Percentiles rank a stretch among this genome's conserved stretches.
Evolutionary conservation across 2,329 filamentous ascomycete species (phyloP).

Genomic region (Tolypocladium tropicale): DNA sequence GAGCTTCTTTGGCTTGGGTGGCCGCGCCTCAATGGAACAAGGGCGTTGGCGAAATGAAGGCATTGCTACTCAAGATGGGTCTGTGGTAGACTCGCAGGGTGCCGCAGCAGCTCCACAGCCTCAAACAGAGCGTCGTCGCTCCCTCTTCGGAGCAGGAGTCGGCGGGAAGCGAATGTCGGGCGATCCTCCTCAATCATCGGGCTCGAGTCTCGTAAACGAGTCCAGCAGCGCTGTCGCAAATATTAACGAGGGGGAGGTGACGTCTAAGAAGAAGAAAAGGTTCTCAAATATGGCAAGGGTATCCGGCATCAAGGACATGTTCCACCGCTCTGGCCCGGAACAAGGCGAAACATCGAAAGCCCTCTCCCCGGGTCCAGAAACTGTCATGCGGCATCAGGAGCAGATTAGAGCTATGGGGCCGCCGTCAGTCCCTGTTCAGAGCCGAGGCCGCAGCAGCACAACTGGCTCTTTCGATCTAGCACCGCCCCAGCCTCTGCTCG

Average conservation of each 20-base stretch:
- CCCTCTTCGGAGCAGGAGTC: slow-evolving; percentile 24
- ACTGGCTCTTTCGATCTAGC: slow-evolving; percentile 8
- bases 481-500: slow-evolving; percentile 5
- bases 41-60: background rate
- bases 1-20: slow-evolving; percentile 25
- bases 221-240: slow-evolving; percentile 2
- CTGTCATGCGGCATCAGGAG: background rate
- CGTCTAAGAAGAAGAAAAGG: slow-evolving; percentile 32
- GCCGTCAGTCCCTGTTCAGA: slow-evolving; percentile 6
- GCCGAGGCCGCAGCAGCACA: slow-evolving; percentile 13
- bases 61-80: slow-evolving; percentile 3
- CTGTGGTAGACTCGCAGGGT: slow-evolving; percentile 5
- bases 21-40: slow-evolving; percentile 12
- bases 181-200: slow-evolving; percentile 11
- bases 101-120: slow-evolving; percentile 10
- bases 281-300: slow-evolving; percentile 28
- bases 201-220: slow-evolving; percentile 12
- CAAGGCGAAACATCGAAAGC: slow-evolving; percentile 1
- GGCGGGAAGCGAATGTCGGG: slow-evolving; percentile 9
- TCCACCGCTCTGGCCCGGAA: slow-evolving; percentile 13
- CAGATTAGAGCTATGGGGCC: slow-evolving; percentile 1
- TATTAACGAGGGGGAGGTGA: slow-evolving; percentile 3
- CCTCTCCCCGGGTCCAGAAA: background rate
- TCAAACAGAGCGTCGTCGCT: slow-evolving; percentile 26
- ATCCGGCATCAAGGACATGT: slow-evolving; percentile 19